A percentile compares a stretch with the other conserved stretches of the same genome.
Evolutionary conservation across 2,329 filamentous ascomycete genomes (phyloP).

Genomic region (Aspergillus sp.): DNA sequence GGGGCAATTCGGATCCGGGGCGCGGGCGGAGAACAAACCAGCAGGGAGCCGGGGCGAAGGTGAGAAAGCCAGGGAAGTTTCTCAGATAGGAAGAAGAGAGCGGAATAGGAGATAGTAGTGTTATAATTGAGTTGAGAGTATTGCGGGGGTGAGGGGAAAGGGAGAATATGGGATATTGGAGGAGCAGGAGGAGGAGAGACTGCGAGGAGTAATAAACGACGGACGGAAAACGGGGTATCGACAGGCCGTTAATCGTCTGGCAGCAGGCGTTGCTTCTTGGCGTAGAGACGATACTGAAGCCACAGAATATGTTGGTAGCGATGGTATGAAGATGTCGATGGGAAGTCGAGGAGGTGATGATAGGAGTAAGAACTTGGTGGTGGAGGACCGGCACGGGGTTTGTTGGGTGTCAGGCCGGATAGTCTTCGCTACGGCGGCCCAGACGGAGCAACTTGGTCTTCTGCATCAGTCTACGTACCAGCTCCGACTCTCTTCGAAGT

Average conservation of each 20-base stretch:
- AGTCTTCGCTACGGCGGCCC: slow-evolving; percentile 18
- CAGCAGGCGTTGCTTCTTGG: too few species aligned
- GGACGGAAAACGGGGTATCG: too few species aligned
- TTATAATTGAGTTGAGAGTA: slow-evolving; percentile 2
- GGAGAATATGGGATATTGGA: neutral
- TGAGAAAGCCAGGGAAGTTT: neutral
- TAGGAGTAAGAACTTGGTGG: slow-evolving; percentile 2
- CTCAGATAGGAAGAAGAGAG: slow-evolving; percentile 4
- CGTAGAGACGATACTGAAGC: too few species aligned
- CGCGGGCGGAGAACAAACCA: too few species aligned
- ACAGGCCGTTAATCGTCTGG: too few species aligned
- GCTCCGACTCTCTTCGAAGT: neutral
- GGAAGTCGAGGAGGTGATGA: too few species aligned
- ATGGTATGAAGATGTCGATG: too few species aligned
- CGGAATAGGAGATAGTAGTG: neutral
- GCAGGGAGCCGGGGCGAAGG: neutral
- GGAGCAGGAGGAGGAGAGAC: neutral
- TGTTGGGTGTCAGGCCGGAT: slow-evolving; percentile 22
- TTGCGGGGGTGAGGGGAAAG: slow-evolving; percentile 6
- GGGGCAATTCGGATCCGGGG: neutral
- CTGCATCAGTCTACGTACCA: neutral
- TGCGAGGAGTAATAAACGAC: too few species aligned
- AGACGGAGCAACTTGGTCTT: slow-evolving; percentile 9
- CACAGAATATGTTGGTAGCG: too few species aligned
- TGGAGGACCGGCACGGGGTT: slow-evolving; percentile 17